These are phyloP conservation scores for Plantago coronopus DNA, from an alignment of 305 asterid genomes.

Conservation along the genomic window DNA sequence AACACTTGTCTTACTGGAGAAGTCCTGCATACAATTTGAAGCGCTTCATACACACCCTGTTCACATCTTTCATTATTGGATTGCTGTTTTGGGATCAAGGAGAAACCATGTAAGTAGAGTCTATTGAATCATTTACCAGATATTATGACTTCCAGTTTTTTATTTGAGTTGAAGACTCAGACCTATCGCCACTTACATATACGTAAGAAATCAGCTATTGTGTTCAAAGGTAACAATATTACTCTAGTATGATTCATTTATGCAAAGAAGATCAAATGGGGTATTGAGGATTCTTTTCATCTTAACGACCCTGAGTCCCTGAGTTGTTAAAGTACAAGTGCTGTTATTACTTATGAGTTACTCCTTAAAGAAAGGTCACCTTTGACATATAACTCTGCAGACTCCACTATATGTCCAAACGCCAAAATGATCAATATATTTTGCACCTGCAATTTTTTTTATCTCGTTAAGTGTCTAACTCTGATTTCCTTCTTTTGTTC, in stretches of 20 bases:
- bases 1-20: slow-evolving; percentile 53
- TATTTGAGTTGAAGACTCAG: slow-evolving; percentile 1
- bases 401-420: too few species aligned
- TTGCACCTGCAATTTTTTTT: not conserved
- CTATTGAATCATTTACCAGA: not conserved
- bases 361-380: not conserved
- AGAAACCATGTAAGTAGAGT: slow-evolving; percentile 29
- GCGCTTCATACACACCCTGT: slow-evolving; percentile 29
- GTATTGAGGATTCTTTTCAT: not conserved
- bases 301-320: not conserved
- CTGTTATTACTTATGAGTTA: not conserved
- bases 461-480: not conserved
- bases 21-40: slow-evolving; percentile 48
- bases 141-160: slow-evolving; percentile 7
- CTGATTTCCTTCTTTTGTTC: slow-evolving; percentile 5
- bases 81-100: slow-evolving; percentile 37
- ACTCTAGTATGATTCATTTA: not conserved
- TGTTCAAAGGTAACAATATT: not conserved
- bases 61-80: slow-evolving; percentile 37
- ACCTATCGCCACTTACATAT: slow-evolving; percentile 4
- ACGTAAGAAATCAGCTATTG: not conserved
- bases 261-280: not conserved
- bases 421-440: not conserved
- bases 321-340: not conserved
- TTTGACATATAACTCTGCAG: not conserved